A percentile compares a stretch with the other conserved stretches of the same genome.
Evolutionary conservation across 2,329 filamentous ascomycete species (phyloP).

Genomic region (Aspergillus luchuensis): DNA sequence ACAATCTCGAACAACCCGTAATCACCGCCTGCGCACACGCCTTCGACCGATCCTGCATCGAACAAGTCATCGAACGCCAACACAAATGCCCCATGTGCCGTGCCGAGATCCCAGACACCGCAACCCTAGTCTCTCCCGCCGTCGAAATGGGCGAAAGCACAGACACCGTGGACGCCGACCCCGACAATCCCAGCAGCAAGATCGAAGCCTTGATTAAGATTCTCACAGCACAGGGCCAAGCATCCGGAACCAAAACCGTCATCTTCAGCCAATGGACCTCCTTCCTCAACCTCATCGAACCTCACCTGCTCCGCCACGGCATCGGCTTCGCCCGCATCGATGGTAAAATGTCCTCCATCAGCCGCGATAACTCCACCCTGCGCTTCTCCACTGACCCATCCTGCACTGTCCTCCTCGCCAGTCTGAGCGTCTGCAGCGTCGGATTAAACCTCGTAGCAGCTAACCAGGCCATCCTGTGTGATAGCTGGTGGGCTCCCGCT

Average conservation of each 20-base stretch:
- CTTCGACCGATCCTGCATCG: conserved; percentile 75
- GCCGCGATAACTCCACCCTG: conserved; percentile 71
- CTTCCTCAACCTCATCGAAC: conserved; percentile 73
- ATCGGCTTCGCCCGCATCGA: conserved; percentile 74
- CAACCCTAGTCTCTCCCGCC: conserved; percentile 67
- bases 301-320: conserved; percentile 62
- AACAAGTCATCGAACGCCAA: conserved; percentile 71
- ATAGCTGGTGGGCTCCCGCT: conserved; percentile 90
- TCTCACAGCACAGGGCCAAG: conserved; percentile 67
- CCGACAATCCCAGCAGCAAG: conserved; percentile 73
- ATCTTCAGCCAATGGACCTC: conserved; percentile 83
- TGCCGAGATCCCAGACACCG: conserved; percentile 62
- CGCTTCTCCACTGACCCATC: conserved; percentile 67
- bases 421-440: conserved; percentile 78
- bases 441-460: conserved; percentile 84
- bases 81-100: conserved; percentile 85
- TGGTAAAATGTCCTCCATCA: conserved; percentile 70
- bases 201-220: conserved; percentile 78
- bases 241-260: conserved; percentile 70
- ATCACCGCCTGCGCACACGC: conserved; percentile 84
- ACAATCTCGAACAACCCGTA: conserved; percentile 69
- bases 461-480: conserved; percentile 79
- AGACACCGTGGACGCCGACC: conserved; percentile 57
- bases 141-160: conserved; percentile 56
- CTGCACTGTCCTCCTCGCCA: conserved; percentile 77